phyloP scores from a whole-genome alignment of 345 rosid genomes.

The Populus davidiana region DNA sequence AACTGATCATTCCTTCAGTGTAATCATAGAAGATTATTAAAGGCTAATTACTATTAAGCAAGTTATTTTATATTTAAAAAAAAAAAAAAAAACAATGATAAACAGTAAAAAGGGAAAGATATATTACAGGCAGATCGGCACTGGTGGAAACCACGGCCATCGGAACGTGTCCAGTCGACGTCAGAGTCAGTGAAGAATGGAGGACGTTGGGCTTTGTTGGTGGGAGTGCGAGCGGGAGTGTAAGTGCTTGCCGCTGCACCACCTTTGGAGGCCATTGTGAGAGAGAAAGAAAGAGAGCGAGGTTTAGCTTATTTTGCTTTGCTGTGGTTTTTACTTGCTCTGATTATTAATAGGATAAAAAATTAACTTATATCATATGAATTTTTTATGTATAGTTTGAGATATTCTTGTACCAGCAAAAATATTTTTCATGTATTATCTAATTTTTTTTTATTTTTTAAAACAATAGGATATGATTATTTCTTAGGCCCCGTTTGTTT shows the following conservation, averaged over 20 bases:
- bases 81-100: background rate
- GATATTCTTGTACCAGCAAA: no score
- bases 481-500: no score
- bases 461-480: no score
- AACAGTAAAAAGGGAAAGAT: background rate
- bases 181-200: constrained; percentile 50
- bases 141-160: constrained; percentile 83
- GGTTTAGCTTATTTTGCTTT: background rate
- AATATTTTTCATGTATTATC: no score
- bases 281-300: no score
- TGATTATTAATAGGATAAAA: no score
- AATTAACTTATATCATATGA: no score
- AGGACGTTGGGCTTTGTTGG: constrained; percentile 35
- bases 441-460: no score
- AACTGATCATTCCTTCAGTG: constrained; percentile 2
- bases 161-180: constrained; percentile 87
- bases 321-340: background rate
- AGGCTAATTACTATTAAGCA: background rate
- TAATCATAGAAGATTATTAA: background rate
- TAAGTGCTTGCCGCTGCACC: constrained; percentile 59
- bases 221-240: constrained; percentile 37
- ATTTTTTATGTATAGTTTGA: no score
- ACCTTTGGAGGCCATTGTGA: constrained; percentile 43
- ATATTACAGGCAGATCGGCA: constrained; percentile 80
- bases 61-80: background rate